phyloP scores from a whole-genome alignment of 805 yeast genomes.

The Maudiozyma pseudohumilis region DNA sequence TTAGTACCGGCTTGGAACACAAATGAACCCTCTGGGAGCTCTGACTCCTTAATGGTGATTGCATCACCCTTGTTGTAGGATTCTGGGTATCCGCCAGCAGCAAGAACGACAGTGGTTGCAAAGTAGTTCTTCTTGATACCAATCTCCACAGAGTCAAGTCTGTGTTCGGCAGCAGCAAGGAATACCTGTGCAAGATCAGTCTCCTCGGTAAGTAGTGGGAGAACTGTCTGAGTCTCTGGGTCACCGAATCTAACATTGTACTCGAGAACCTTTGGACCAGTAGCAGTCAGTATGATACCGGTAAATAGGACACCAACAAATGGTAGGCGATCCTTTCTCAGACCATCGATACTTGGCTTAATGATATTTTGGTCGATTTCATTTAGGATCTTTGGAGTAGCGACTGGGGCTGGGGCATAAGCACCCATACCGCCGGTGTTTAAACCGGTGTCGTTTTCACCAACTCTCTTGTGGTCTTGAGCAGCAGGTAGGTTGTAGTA shows the following conservation, averaged over 20 bases:
- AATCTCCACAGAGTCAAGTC: conserved; percentile 72
- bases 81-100: conserved; percentile 97
- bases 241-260: conserved; percentile 98
- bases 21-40: conserved; percentile 37
- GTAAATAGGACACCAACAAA: conserved; percentile 93
- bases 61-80: conserved; percentile 76
- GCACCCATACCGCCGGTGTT: conserved; percentile 99
- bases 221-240: conserved; percentile 96
- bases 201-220: conserved; percentile 70
- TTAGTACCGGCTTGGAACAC: conserved; percentile 97
- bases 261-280: conserved; percentile 91
- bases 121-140: conserved; percentile 45
- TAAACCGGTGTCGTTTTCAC: conserved; percentile 86
- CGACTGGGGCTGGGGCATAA: conserved; percentile 95
- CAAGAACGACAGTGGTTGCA: conserved; percentile 88
- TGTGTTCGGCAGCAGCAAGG: conserved; percentile 88
- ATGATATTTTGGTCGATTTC: conserved; percentile 67
- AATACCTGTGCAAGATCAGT: conserved; percentile 91
- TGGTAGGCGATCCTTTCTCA: conserved; percentile 92
- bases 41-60: conserved; percentile 41
- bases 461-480: conserved; percentile 94
- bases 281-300: conserved; percentile 82
- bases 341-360: conserved; percentile 88
- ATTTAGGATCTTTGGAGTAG: conserved; percentile 61
- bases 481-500: conserved; percentile 89